A percentile compares a stretch with the other conserved stretches of the same genome.
Conservation (phyloP, 2,329 filamentous ascomycete genomes). For the Dactylellina drechsleri region DNA sequence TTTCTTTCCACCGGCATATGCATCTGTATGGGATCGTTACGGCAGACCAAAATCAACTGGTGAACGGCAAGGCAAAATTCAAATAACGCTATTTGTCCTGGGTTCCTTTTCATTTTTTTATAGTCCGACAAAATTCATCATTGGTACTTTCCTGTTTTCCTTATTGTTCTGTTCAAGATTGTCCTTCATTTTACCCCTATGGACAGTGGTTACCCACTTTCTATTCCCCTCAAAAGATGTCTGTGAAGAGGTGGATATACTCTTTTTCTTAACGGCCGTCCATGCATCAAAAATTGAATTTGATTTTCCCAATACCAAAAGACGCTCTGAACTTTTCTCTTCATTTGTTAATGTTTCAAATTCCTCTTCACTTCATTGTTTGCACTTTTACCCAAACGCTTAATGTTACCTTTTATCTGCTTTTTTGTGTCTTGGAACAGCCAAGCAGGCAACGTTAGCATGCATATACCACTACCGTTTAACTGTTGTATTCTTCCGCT, state of each 20-base stretch:
- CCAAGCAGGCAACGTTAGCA: conserved; percentile 16
- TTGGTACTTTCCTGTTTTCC: conserved; percentile 21
- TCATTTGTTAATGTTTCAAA: conserved; percentile 12
- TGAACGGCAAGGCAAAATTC: conserved; percentile 45
- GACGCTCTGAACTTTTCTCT: conserved; percentile 22
- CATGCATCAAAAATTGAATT: conserved; percentile 50
- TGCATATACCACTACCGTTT: conserved; percentile 27
- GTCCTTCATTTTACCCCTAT: conserved; percentile 31
- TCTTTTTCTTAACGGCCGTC: conserved; percentile 46
- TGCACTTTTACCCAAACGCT: conserved; percentile 26
- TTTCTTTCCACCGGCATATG: conserved; percentile 47
- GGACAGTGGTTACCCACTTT: conserved; percentile 36
- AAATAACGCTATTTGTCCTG: conserved; percentile 47
- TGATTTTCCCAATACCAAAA: conserved; percentile 17
- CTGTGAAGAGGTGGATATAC: conserved; percentile 49
- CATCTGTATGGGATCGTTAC: conserved; percentile 54
- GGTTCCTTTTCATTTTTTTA: conserved; percentile 48
- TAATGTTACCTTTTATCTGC: conserved; percentile 36
- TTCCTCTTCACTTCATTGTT: not conserved
- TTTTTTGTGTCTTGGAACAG: conserved; percentile 25
- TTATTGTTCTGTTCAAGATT: conserved; percentile 34
- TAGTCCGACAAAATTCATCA: conserved; percentile 46
- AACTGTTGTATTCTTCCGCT: conserved; percentile 11
- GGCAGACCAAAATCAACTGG: conserved; percentile 36
- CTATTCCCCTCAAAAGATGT: conserved; percentile 31